Conservation (phyloP, 2,329 filamentous ascomycete species). For the Juglanconis juglandina region DNA sequence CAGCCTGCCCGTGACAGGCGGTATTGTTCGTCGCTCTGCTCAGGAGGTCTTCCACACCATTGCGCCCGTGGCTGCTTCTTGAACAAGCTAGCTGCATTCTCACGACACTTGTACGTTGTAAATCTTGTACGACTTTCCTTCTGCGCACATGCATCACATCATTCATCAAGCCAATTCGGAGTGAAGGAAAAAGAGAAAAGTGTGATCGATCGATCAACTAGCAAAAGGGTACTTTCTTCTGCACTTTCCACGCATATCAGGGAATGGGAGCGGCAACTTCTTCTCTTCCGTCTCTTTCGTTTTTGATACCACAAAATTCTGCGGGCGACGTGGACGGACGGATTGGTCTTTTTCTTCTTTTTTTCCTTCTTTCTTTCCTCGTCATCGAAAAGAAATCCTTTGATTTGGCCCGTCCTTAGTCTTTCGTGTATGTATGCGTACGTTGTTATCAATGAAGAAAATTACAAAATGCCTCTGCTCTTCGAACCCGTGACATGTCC, state of each 20-base stretch:
- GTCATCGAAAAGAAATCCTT: not conserved
- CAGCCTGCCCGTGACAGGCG: conserved; percentile 82
- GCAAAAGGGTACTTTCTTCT: not conserved
- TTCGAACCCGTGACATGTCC: too few species aligned
- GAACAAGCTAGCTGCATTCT: not conserved
- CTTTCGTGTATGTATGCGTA: too few species aligned
- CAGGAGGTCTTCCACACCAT: conserved; percentile 58
- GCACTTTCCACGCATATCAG: conserved; percentile 1
- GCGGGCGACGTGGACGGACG: not conserved
- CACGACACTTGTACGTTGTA: not conserved
- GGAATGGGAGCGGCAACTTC: conserved; percentile 1
- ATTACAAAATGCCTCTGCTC: too few species aligned
- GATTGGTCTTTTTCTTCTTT: not conserved
- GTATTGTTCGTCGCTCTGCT: conserved; percentile 82
- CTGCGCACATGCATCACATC: not conserved
- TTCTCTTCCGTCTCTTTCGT: conserved; percentile 3
- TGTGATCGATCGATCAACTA: not conserved
- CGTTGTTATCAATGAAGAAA: too few species aligned
- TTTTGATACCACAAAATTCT: conserved; percentile 13
- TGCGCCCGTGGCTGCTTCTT: conserved; percentile 21
- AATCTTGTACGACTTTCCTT: conserved; percentile 2
- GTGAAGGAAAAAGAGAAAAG: not conserved
- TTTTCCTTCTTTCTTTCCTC: not conserved
- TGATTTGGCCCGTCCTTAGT: not conserved
- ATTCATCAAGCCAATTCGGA: not conserved